Percentiles rank a stretch among this genome's conserved stretches.
Conservation (phyloP, 2,329 filamentous ascomycete genomes). For the Bipolaris gigantea region DNA sequence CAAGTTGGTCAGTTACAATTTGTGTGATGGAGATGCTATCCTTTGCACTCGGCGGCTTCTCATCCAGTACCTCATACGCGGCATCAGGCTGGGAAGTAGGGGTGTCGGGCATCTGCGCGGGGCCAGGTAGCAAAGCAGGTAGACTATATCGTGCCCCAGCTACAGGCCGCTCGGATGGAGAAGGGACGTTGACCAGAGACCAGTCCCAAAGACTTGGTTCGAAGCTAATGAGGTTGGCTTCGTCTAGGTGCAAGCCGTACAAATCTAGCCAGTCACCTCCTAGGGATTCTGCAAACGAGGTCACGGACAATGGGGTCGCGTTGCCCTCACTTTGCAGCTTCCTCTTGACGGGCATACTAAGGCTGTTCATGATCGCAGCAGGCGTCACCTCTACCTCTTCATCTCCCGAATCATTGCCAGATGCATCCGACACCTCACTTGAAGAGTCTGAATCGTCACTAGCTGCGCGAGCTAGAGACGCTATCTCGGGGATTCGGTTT, state of each 20-base stretch:
- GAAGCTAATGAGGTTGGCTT: slow-evolving; percentile 29
- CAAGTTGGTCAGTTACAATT: slow-evolving; percentile 70
- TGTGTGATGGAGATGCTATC: slow-evolving; percentile 70
- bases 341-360: slow-evolving; percentile 33
- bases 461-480: slow-evolving; percentile 18
- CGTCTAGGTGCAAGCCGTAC: slow-evolving; percentile 34
- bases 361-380: slow-evolving; percentile 19
- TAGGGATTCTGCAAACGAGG: slow-evolving; percentile 42
- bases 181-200: slow-evolving; percentile 37
- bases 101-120: slow-evolving; percentile 35
- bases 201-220: slow-evolving; percentile 44
- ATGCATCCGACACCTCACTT: slow-evolving; percentile 29
- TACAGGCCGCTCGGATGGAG: slow-evolving; percentile 26
- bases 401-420: slow-evolving; percentile 29
- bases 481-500: slow-evolving; percentile 20
- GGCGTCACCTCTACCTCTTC: slow-evolving; percentile 18
- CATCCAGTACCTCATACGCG: slow-evolving; percentile 28
- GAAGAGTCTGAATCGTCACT: slow-evolving; percentile 34
- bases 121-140: slow-evolving; percentile 30
- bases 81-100: slow-evolving; percentile 40
- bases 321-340: slow-evolving; percentile 42
- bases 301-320: slow-evolving; percentile 40
- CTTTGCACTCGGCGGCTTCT: slow-evolving; percentile 51
- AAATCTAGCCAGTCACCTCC: slow-evolving; percentile 32
- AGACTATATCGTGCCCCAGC: slow-evolving; percentile 30